These are phyloP conservation scores for Sporothrix variecibatus DNA, from an alignment of 2,329 filamentous ascomycete genomes.

Conservation along the genomic window DNA sequence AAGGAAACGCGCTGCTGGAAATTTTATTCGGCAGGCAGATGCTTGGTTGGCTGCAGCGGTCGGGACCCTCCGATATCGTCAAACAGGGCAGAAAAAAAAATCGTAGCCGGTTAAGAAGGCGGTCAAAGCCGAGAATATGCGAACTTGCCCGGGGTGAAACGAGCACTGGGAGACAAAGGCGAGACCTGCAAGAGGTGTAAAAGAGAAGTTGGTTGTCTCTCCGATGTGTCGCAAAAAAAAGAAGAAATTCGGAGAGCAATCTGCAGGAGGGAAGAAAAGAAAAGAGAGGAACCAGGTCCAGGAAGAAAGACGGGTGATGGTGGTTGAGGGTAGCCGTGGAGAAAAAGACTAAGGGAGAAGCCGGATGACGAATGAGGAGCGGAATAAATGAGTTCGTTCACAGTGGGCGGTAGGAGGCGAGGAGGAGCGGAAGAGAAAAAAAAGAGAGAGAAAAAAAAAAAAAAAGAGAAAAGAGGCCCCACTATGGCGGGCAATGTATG, in stretches of 20 bases:
- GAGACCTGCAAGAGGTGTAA: constrained; percentile 12
- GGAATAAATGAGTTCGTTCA: constrained; percentile 22
- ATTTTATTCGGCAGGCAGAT: constrained; percentile 8
- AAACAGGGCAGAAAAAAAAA: constrained; percentile 29
- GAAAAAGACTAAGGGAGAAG: constrained; percentile 27
- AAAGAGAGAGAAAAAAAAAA: constrained; percentile 15
- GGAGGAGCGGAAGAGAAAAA: neutral
- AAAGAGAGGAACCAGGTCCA: constrained; percentile 11
- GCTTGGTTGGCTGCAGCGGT: constrained; percentile 21
- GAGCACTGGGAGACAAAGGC: constrained; percentile 3
- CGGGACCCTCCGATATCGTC: constrained; percentile 30
- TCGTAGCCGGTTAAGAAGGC: constrained; percentile 25
- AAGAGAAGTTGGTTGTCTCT: constrained; percentile 13
- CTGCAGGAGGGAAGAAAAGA: neutral
- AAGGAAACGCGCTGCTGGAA: constrained; percentile 3
- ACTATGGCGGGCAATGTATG: constrained; percentile 5
- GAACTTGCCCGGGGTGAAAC: neutral
- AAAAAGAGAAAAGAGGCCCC: constrained; percentile 13
- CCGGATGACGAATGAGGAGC: constrained; percentile 28
- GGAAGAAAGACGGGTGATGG: neutral
- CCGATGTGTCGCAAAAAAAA: constrained; percentile 2
- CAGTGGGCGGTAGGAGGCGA: constrained; percentile 20
- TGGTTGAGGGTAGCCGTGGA: constrained; percentile 5
- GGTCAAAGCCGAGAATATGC: constrained; percentile 33
- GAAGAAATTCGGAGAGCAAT: constrained; percentile 8